A percentile compares a stretch with the other conserved stretches of the same genome.
Evolutionary conservation across 805 yeast genomes (phyloP).

Genomic region (Kluyveromyces aestuarii): DNA sequence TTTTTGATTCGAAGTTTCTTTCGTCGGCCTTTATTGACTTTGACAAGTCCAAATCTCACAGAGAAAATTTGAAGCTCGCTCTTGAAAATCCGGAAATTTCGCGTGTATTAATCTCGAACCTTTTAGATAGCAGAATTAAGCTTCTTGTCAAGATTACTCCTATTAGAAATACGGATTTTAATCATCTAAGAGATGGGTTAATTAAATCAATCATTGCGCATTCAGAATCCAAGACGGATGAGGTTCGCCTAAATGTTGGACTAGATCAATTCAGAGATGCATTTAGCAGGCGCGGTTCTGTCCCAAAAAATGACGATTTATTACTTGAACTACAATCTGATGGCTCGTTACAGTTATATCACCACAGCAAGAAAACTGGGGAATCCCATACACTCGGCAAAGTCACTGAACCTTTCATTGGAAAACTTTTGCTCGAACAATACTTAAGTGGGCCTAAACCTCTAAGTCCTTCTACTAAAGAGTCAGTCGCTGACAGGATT

Average conservation of each 20-base stretch:
- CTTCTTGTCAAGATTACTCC: slow-evolving; percentile 75
- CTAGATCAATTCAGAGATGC: slow-evolving; percentile 54
- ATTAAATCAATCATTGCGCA: slow-evolving; percentile 68
- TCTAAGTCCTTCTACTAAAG: slow-evolving; percentile 21
- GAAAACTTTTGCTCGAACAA: slow-evolving; percentile 61
- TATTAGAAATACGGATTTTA: slow-evolving; percentile 82
- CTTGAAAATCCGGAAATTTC: slow-evolving; percentile 47
- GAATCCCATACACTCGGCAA: slow-evolving; percentile 42
- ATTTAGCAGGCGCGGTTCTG: slow-evolving; percentile 59
- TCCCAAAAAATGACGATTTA: slow-evolving; percentile 64
- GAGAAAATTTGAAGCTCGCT: slow-evolving; percentile 34
- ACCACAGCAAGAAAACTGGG: slow-evolving; percentile 32
- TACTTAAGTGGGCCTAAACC: slow-evolving; percentile 55
- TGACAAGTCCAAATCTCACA: slow-evolving; percentile 27
- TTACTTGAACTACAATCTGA: slow-evolving; percentile 43
- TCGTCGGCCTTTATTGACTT: slow-evolving; percentile 30
- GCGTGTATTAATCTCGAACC: slow-evolving; percentile 41
- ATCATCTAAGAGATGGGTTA: slow-evolving; percentile 83
- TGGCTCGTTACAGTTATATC: slow-evolving; percentile 40
- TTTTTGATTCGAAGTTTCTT: slow-evolving; percentile 37
- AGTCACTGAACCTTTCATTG: slow-evolving; percentile 52
- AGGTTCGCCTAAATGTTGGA: slow-evolving; percentile 47
- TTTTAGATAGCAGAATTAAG: slow-evolving; percentile 51
- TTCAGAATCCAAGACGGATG: slow-evolving; percentile 45
- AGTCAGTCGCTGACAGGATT: slow-evolving; percentile 16